Base-by-base conservation (phyloP, 1,139 yeast species). In the Kodamaea anthophila region DNA sequence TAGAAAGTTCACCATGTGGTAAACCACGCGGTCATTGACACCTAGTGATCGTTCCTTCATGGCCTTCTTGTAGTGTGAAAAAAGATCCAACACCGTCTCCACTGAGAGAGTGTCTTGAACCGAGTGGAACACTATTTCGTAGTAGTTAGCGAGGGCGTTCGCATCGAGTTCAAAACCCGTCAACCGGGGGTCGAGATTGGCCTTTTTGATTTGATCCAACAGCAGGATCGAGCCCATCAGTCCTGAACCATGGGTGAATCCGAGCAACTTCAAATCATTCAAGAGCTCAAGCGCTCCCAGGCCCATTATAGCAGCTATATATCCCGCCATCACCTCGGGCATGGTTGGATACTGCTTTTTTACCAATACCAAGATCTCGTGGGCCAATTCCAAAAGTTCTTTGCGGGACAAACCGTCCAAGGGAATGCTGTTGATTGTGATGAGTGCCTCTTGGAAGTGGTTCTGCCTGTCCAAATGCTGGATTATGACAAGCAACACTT, bases 271-370 rank as follows among this genome's bases (percentile, higher is more conserved):
- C 14, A 60, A 39, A 4, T 52, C 49, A 33, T 58, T 51, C 13
- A 63, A 42, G 1, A 54, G 33, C 2, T 38, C 28, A 9, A 56
- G 36, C 4, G 31, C 25, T 11, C 27, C 30, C 14, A 41, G 46
- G 10, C 42, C 43, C 35, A 53, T 63, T 23, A 63, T 42, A 2
- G 65, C 47, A 0, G 56, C 52, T 15, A 55, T 52, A 36, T 66
- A 66, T 1, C 70, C 71, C 5, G 62, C 43, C 9, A 62, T 44
- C 3, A 64, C 52, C 25, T 60, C 53, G 1, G 70, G 68, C 5
- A 60, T 52, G 4, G 39, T 37, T 1, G 58, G 51, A 33, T 49
- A 65, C 35, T 57, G 55, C 6, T 39, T 41, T 15, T 48, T 42
- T 30, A 65, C 62, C 15, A 65, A 42, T 8, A 46, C 37, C 31